A percentile compares a stretch with the other conserved stretches of the same genome.
These are phyloP conservation scores for Lasiodiplodia sp. DNA, from an alignment of 2,329 filamentous ascomycete species.

Conservation along the genomic window DNA sequence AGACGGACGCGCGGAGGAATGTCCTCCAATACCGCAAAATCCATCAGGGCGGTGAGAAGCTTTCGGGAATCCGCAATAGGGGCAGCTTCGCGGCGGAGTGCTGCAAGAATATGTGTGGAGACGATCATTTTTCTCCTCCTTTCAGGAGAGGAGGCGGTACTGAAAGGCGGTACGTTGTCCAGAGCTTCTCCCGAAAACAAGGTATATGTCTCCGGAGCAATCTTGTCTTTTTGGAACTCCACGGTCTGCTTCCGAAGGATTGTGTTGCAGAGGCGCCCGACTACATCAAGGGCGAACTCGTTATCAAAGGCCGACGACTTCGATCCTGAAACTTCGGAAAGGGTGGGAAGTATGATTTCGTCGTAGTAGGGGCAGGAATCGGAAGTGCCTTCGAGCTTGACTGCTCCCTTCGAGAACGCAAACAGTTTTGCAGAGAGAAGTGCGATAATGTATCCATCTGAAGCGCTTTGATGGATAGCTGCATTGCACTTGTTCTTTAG, in stretches of 20 bases:
- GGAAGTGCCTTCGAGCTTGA: conserved; percentile 56
- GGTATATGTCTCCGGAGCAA: conserved; percentile 62
- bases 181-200: conserved; percentile 53
- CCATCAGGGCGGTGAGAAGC: conserved; percentile 47
- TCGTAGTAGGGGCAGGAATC: conserved; percentile 53
- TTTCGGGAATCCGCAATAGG: conserved; percentile 43
- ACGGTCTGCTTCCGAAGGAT: conserved; percentile 63
- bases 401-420: conserved; percentile 63
- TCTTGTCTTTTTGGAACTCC: conserved; percentile 58
- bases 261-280: conserved; percentile 67
- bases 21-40: conserved; percentile 42
- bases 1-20: conserved; percentile 41
- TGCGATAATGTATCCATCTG: conserved; percentile 63
- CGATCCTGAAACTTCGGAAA: conserved; percentile 47
- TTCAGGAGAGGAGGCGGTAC: conserved; percentile 38
- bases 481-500: conserved; percentile 69
- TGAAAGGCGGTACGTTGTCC: conserved; percentile 44
- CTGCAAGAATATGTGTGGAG: conserved; percentile 65
- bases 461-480: conserved; percentile 60
- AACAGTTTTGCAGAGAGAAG: conserved; percentile 69
- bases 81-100: conserved; percentile 48
- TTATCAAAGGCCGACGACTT: conserved; percentile 51
- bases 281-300: conserved; percentile 63
- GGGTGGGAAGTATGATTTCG: conserved; percentile 55
- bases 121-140: conserved; percentile 60